Evolutionary conservation across 345 rosid species (phyloP).

Genomic region (Reutealis trisperma): DNA sequence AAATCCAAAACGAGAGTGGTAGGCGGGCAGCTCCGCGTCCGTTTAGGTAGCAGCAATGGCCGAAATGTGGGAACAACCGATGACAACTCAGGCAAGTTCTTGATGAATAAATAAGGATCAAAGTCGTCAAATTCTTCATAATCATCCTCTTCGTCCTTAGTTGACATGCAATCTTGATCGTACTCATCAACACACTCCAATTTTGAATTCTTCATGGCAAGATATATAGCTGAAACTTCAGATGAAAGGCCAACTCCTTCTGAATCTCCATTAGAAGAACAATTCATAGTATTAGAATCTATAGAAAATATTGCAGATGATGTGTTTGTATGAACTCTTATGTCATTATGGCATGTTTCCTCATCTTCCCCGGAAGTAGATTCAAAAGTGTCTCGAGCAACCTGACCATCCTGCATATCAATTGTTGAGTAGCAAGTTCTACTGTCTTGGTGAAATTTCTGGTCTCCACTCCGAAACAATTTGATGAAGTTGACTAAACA

Average conservation of each 20-base stretch:
- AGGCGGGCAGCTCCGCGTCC: conserved; percentile 95
- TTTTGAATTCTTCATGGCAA: conserved; percentile 94
- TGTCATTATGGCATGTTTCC: conserved; percentile 24
- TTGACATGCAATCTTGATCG: conserved; percentile 73
- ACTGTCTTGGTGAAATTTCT: conserved; percentile 26
- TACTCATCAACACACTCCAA: conserved; percentile 89
- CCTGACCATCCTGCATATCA: conserved; percentile 28
- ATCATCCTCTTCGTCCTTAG: conserved; percentile 67
- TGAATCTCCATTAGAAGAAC: conserved; percentile 49
- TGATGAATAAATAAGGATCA: conserved; percentile 89
- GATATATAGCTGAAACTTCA: conserved; percentile 90
- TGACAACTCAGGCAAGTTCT: conserved; percentile 85
- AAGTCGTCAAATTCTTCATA: conserved; percentile 84
- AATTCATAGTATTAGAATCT: conserved; percentile 38
- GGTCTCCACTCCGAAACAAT: conserved; percentile 35
- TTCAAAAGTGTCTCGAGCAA: conserved; percentile 23
- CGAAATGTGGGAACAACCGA: conserved; percentile 90
- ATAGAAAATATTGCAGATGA: conserved; percentile 42
- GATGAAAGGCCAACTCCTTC: conserved; percentile 57
- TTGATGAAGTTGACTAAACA: conserved; percentile 35
- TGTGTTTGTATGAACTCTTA: conserved; percentile 31
- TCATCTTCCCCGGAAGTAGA: conserved; percentile 31
- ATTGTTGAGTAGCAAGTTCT: conserved; percentile 23
- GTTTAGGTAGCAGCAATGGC: conserved; percentile 80
- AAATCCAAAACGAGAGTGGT: conserved; percentile 93